Evolutionary conservation across 129 eudicot genomes (phyloP).

Genomic region (Tagetes patula): DNA sequence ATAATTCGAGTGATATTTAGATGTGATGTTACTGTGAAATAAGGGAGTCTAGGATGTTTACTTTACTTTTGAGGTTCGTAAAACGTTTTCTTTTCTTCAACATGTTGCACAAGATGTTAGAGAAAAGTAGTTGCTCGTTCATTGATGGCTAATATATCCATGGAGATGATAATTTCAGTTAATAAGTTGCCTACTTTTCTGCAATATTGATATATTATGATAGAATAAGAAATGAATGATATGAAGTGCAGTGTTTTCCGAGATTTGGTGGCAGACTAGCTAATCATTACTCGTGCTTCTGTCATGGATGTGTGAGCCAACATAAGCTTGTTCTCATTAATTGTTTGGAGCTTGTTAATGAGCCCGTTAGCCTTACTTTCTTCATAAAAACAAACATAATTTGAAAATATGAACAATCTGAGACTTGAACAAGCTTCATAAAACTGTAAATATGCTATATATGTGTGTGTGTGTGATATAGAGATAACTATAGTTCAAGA

Average conservation of each 20-base stretch:
- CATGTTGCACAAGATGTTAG: not conserved
- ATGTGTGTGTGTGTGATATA: not conserved
- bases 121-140: not conserved
- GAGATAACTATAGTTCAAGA: not conserved
- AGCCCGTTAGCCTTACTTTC: not conserved
- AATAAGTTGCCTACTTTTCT: constrained; percentile 2
- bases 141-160: not conserved
- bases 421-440: not conserved
- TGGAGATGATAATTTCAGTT: not conserved
- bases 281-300: too few species aligned
- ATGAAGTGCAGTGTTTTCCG: not conserved
- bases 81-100: not conserved
- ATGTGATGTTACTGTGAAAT: not conserved
- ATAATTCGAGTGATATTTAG: not conserved
- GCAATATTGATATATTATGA: not conserved
- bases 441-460: constrained; percentile 2
- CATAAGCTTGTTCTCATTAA: not conserved
- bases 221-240: not conserved
- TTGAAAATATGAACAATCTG: not conserved
- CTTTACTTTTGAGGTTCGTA: not conserved
- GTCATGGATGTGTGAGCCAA: too few species aligned
- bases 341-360: not conserved
- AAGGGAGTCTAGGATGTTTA: not conserved
- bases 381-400: not conserved
- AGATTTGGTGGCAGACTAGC: not conserved